A percentile compares a stretch with the other conserved stretches of the same genome.
These are phyloP conservation scores for Jacaranda mimosifolia DNA, from an alignment of 257 asterid genomes.

Conservation along the genomic window DNA sequence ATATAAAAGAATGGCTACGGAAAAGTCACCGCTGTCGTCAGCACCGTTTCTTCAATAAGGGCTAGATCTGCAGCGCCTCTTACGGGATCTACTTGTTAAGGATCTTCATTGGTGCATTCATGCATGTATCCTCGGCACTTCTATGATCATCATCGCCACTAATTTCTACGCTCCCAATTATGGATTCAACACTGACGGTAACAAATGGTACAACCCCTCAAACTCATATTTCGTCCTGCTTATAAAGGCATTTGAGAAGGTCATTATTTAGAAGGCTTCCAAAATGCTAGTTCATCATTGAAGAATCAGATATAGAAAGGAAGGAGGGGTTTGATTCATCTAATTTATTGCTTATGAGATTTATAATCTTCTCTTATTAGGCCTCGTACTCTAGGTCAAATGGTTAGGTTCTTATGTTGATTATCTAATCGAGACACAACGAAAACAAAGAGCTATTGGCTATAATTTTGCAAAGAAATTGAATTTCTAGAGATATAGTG, in stretches of 20 bases:
- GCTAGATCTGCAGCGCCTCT: conserved; percentile 99
- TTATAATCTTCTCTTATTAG: no score
- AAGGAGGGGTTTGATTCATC: no score
- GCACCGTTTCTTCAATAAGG: conserved; percentile 79
- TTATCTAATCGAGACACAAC: no score
- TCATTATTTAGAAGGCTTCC: conserved; percentile 94
- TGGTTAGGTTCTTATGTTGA: no score
- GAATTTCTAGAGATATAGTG: no score
- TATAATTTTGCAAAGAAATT: no score
- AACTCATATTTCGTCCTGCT: conserved; percentile 92
- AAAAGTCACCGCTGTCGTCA: conserved; percentile 92
- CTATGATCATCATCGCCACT: conserved; percentile 89
- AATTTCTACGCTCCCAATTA: conserved; percentile 96
- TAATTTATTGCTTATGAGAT: no score
- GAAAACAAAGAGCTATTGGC: no score
- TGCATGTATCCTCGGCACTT: conserved; percentile 96
- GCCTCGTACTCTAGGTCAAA: no score
- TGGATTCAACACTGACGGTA: conserved; percentile 77
- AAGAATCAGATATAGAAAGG: conserved; percentile 63
- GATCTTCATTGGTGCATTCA: conserved; percentile 90
- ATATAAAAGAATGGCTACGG: conserved; percentile 82
- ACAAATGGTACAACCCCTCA: conserved; percentile 90
- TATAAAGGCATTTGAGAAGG: conserved; percentile 89
- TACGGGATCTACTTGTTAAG: conserved; percentile 81
- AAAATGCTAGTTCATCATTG: conserved; percentile 91